Evolutionary conservation across 495 filamentous ascomycete species (phyloP), one percentile per base, ranked within the genome.

Genomic region (Aspergillus coremiiformis): DNA sequence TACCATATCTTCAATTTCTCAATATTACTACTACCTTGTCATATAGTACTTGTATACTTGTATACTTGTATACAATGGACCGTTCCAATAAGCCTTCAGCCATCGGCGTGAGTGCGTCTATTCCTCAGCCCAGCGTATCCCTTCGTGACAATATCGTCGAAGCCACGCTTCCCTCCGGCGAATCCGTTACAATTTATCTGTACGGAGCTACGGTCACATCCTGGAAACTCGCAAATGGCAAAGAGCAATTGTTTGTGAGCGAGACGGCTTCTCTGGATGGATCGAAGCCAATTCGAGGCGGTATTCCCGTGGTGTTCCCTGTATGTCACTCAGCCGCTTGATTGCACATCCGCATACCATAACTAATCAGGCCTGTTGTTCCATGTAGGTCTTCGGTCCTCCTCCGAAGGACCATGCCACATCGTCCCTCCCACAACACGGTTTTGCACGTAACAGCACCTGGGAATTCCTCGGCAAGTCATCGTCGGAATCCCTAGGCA

Each of bases 251-350:
- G 37, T 99, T 90, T 75, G 53, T 97, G 49, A 92, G 86, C 61
- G 78, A 88, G 51, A 85, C 82, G 51, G 87, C 91, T 17, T 72
- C 70, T 48, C 62, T 85, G 43, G 83, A 86, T 61, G 83, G 83
- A 4, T 81, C 78, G 46, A 86, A 86, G 65, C 68, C 77, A 5
- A 78, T 80, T 49, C 68, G 77, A 33, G 77, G 77, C 47, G 77
- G 94, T 5, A 88, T 99, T 54, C 94, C 94, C 7, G 70, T 99
- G 27, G 94, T 99, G 3, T 99, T 99, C 65, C 94, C 94, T 17
- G 91, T 95, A 76, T 56, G 84, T 76, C 8, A 35, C 15, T 27
- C 24, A 24, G 15, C n/a, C n/a, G 29, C 29, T 8, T 32, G 29
- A 32, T 9, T 17, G 15, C 37, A n/a, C 9, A 19, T 20, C n/a